Base-by-base conservation (phyloP, 345 rosid species). In the Lepidium africanum region DNA sequence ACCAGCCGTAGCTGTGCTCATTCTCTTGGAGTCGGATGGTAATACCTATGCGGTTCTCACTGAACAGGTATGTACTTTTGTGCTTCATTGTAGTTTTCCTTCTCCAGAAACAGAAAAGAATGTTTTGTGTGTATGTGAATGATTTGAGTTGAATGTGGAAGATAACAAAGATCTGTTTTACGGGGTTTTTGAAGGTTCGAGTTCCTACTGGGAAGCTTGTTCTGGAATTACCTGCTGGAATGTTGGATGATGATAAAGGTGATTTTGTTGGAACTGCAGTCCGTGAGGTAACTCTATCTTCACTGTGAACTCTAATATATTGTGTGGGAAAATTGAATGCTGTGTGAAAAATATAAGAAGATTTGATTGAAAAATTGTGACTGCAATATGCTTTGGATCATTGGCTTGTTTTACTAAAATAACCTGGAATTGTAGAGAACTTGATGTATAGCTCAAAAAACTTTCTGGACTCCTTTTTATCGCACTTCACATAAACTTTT, bases 151-250 rank as follows among this genome's bases (percentile, higher is more conserved):
- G 9, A 23, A 17, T 14, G 42, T 58, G 3, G 36, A 48, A 39
- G 72, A 30, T 36, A 36, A 35, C 39, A 5, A 36, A 57, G 9
- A 50, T 51, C 15, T 41, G 17, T 33, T 53, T 19, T 37, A 49
- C 4, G 56, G 63, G 14, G 38, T 78, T n/a, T 79, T 16, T 16
- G 14, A 85, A 92, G 97, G 96, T 74, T 76, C 73, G 97, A 67
- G 98, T 88, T 69, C 98, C 98, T 9, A 76, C 90, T 10, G 98
- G 97, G 70, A 83, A 81, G 78, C 36, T 80, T 66, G 77, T 90
- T 33, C 67, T 93, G 85, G 97, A 93, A 71, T 70, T 93, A 84
- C 97, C 97, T 42, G 98, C 98, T 74, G 98, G 98, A 62, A 93
- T 88, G 97, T 75, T 87, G 82, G 91, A 87, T 81, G 96, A 78